Conservation (phyloP, 805 yeast genomes). For the Yamadazyma nakazawae region DNA sequence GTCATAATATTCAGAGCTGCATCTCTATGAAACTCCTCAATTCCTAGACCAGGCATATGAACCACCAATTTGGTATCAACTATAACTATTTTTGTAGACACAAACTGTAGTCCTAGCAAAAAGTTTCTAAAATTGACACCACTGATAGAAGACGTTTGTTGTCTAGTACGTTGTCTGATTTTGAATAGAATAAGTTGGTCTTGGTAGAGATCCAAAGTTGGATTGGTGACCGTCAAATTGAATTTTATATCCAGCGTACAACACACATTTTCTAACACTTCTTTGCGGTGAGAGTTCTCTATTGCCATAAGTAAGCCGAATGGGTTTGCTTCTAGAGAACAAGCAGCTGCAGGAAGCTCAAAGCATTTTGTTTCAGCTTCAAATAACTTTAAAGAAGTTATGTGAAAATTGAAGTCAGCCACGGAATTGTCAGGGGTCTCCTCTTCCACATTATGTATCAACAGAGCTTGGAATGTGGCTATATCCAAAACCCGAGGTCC, state of each 20-base stretch:
- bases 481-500: slow-evolving; percentile 16
- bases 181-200: slow-evolving; percentile 31
- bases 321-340: slow-evolving; percentile 22
- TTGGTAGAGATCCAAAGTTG: slow-evolving; percentile 33
- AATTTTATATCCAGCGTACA: slow-evolving; percentile 9
- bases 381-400: slow-evolving; percentile 26
- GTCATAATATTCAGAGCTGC: slow-evolving; percentile 26
- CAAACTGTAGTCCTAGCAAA: slow-evolving; percentile 6
- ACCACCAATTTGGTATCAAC: slow-evolving; percentile 28
- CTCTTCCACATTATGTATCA: slow-evolving; percentile 13
- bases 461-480: slow-evolving; percentile 20
- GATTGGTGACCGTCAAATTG: slow-evolving; percentile 28
- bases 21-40: slow-evolving; percentile 20
- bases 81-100: slow-evolving; percentile 23
- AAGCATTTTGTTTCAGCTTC: slow-evolving; percentile 30
- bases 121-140: slow-evolving; percentile 17
- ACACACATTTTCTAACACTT: neutral
- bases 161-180: slow-evolving; percentile 6
- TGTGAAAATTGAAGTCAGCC: slow-evolving; percentile 18
- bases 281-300: slow-evolving; percentile 11
- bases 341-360: slow-evolving; percentile 35
- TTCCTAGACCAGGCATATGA: slow-evolving; percentile 29
- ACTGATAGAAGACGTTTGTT: slow-evolving; percentile 2
- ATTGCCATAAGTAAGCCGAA: slow-evolving; percentile 20
- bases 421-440: slow-evolving; percentile 1